Evolutionary conservation across 192 early-diverging fungal species (phyloP).

Genomic region (Backusella australiensis): DNA sequence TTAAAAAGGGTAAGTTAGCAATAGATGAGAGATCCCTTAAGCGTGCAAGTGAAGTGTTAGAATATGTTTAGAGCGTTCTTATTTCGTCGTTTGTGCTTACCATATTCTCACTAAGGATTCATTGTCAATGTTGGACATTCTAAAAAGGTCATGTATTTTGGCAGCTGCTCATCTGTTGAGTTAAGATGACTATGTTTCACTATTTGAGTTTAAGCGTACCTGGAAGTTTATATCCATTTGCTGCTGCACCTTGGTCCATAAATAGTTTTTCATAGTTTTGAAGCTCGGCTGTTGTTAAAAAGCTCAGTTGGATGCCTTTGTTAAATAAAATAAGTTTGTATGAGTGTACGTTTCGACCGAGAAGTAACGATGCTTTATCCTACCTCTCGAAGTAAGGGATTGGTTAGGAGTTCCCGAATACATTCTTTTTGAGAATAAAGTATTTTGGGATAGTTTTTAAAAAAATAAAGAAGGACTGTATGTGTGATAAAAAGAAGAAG

Average conservation of each 20-base stretch:
- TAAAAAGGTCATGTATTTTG: constrained; percentile 31
- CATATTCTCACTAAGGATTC: constrained; percentile 41
- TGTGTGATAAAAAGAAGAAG: not conserved
- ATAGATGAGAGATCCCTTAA: constrained; percentile 58
- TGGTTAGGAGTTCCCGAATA: not conserved
- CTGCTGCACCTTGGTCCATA: constrained; percentile 7
- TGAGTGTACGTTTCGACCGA: not conserved
- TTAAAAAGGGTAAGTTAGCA: constrained; percentile 41
- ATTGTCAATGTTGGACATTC: constrained; percentile 24
- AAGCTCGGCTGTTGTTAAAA: constrained; percentile 38
- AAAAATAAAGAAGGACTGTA: not conserved
- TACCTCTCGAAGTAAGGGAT: not conserved
- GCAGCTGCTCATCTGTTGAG: constrained; percentile 16
- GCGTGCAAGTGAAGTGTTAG: not conserved
- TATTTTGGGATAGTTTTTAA: not conserved
- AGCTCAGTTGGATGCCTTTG: constrained; percentile 31
- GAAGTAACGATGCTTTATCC: not conserved
- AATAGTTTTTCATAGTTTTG: constrained; percentile 38
- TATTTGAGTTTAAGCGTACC: constrained; percentile 26
- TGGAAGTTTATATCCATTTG: constrained; percentile 15
- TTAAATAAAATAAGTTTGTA: not conserved
- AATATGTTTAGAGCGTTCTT: not conserved
- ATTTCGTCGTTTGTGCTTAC: constrained; percentile 8
- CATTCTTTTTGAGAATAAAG: not conserved
- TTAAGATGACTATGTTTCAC: not conserved